Evolutionary conservation across 768 basidiomycete species (phyloP).

Genomic region (Termitomyces eurrhizus): DNA sequence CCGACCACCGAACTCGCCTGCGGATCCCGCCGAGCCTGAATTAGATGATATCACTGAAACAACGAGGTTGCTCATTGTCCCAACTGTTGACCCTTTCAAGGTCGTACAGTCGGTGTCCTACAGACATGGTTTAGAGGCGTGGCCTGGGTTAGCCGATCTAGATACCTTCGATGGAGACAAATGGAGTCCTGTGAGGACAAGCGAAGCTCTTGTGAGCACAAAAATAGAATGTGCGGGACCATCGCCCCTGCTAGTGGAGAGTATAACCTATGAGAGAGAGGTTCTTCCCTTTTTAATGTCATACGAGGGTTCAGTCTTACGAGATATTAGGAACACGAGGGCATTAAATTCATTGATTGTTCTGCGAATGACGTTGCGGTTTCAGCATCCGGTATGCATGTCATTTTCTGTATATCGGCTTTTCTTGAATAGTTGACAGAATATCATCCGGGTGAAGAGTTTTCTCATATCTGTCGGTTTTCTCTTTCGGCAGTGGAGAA

Average conservation of each 20-base stretch:
- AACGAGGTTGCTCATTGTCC: slow-evolving; percentile 62
- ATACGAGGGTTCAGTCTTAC: background rate
- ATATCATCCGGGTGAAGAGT: slow-evolving; percentile 61
- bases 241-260: slow-evolving; percentile 51
- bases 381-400: slow-evolving; percentile 43
- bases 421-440: slow-evolving; percentile 32
- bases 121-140: slow-evolving; percentile 33
- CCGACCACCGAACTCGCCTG: slow-evolving; percentile 29
- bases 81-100: slow-evolving; percentile 60
- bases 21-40: slow-evolving; percentile 22
- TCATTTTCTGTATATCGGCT: background rate
- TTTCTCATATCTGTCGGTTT: slow-evolving; percentile 53
- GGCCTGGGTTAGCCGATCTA: slow-evolving; percentile 50
- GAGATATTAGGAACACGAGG: slow-evolving; percentile 35
- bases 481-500: slow-evolving; percentile 41
- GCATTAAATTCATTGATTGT: slow-evolving; percentile 48
- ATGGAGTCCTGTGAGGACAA: slow-evolving; percentile 49
- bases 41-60: slow-evolving; percentile 49
- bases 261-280: slow-evolving; percentile 40
- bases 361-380: slow-evolving; percentile 46
- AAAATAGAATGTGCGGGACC: slow-evolving; percentile 53
- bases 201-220: slow-evolving; percentile 54
- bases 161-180: slow-evolving; percentile 46
- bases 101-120: slow-evolving; percentile 54
- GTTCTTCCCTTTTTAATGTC: slow-evolving; percentile 26